Evolutionary conservation across 768 basidiomycete genomes (phyloP), one percentile per base, ranked within the genome.

Genomic region (Pulveroboletus frians): DNA sequence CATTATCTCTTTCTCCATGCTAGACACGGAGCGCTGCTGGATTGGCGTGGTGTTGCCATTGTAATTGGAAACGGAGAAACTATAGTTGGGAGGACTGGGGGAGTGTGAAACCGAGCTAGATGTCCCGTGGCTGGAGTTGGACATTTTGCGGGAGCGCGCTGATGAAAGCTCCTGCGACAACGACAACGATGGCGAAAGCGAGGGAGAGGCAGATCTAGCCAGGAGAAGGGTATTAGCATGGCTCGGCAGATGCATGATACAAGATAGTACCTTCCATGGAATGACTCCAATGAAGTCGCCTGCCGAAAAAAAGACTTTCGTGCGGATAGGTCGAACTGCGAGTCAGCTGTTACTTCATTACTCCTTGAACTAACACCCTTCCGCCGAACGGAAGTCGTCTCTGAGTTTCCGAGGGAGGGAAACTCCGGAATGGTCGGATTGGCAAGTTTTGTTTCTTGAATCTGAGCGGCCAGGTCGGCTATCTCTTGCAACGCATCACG

Each of bases 151-250:
- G 74, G 83, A 88, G 64, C 84, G 85, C 72, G 73, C 88, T 75
- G 85, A 92, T 59, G 84, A 92, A 57, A 92, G 80, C 79, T 91
- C 92, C 92, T 97, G 93, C 75, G 93, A 94, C 60, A 95, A 84
- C 77, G 93, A 95, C 76, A 85, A 81, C 68, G 92, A 93, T 71
- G 93, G 84, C 79, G 89, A 91, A 75, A 85, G 83, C 69, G 92
- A 92, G 73, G 89, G 89, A 74, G 88, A 91, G 57, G 85, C 81
- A 82, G 91, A 92, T 80, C 88, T 90, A 58, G 38, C 45, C 48
- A 54, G 49, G 51, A 10, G 50, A 43, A 43, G 50, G 17, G 11
- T 0, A 21, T 65, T 43, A 65, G 54, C 14, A 51, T 17, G 8
- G 15, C 5, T 9, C 18, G 10, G 17, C 9, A 43, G 23, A 31